A percentile compares a stretch with the other conserved stretches of the same genome.
Evolutionary conservation across 1,284 basidiomycete species (phyloP).

Genomic region (Ceratobasidium papillatum): DNA sequence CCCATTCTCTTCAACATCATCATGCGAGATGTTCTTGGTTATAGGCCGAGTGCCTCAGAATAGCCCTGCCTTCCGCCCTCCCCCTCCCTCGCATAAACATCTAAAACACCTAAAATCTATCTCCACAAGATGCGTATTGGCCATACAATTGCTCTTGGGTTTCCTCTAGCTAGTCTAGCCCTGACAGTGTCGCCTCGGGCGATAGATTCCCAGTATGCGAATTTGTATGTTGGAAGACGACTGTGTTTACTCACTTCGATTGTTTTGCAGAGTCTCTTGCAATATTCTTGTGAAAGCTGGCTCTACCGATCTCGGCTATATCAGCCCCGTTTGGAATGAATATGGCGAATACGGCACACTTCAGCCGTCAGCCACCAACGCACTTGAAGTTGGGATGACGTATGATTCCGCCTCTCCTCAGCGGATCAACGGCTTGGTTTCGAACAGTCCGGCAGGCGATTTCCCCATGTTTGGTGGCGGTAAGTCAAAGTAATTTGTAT

Average conservation of each 20-base stretch:
- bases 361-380: neutral
- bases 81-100: too few relatives aligned
- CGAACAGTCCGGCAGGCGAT: neutral
- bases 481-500: neutral
- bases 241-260: neutral
- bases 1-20: too few relatives aligned
- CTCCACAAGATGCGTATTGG: too few relatives aligned
- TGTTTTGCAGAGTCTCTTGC: neutral
- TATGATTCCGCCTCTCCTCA: neutral
- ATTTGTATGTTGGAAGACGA: neutral
- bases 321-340: neutral
- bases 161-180: too few relatives aligned
- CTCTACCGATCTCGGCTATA: neutral
- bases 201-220: neutral
- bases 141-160: too few relatives aligned
- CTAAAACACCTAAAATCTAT: too few relatives aligned
- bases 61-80: too few relatives aligned
- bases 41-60: too few relatives aligned
- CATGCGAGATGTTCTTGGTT: too few relatives aligned
- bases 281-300: neutral
- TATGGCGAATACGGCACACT: slow-evolving; percentile 9
- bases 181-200: too few relatives aligned
- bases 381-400: neutral
- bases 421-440: neutral
- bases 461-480: slow-evolving; percentile 9